Evolutionary conservation across 2,329 filamentous ascomycete genomes (phyloP), one percentile per base, ranked within the genome.

Genomic region (Colletotrichum noveboracense): DNA sequence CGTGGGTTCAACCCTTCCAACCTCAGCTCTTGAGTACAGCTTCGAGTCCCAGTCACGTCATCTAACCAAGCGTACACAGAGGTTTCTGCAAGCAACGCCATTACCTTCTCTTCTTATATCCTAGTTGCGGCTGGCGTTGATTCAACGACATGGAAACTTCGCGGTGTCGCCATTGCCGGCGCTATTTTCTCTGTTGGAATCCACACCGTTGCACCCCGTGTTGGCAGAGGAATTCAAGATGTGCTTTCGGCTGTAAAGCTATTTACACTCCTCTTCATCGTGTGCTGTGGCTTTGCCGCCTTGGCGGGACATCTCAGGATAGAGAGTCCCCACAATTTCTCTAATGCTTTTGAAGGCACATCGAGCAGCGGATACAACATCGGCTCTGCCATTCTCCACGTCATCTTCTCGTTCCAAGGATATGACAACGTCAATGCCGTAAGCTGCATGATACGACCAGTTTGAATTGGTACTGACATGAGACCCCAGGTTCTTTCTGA

Each of bases 61-160:
- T 24, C 14, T 16, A n/a, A 30, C n/a, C 7, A 7, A 30, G 38
- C 18, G 7, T 10, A 21, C 2, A 7, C 30, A 75, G 72, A 76
- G 70, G 74, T 76, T 69, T 76, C 74, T 6, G 74, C 74, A 7
- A 76, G 74, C 4, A 76, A 76, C 30, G 74, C 74, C 21, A 76
- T 76, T 13, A 76, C 74, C 0, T 76, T 76, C 18, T 69, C 74
- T 6, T 76, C 70, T 2, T 76, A 76, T n/a, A 73, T 74, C 12
- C 43, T 76, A 4, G 70, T 76, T 16, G 64, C 74, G 5, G 66
- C 74, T 5, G 74, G 65, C 8, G 70, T 64, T 8, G 64, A 43
- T 5, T 74, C 74, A 28, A 76, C 70, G 4, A 76, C 74, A 8
- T 76, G 74, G 74, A 64, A 48, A 10, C 70, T 74, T 3, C 74